A percentile compares a stretch with the other conserved stretches of the same genome.
Evolutionary conservation across 192 early-diverging fungal genomes (phyloP).

Genomic region (Podila clonocystis): DNA sequence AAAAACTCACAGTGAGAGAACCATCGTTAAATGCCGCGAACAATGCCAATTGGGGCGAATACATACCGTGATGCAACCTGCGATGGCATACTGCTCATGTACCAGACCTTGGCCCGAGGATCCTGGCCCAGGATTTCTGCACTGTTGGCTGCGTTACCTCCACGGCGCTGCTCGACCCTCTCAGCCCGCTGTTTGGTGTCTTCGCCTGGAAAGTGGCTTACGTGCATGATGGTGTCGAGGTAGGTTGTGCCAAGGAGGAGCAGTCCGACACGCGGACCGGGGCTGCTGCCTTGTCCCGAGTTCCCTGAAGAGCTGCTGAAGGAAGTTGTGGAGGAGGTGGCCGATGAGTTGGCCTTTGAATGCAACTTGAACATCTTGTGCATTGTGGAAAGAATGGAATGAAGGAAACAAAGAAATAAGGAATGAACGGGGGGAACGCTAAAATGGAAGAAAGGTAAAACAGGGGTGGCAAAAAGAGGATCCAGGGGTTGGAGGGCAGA

Average conservation of each 20-base stretch:
- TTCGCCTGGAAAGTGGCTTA: conserved; percentile 66
- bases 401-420: neutral
- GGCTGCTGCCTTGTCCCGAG: neutral
- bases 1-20: neutral
- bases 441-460: neutral
- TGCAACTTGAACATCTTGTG: conserved; percentile 35
- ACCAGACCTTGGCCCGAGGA: conserved; percentile 46
- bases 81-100: conserved; percentile 63
- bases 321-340: conserved; percentile 25
- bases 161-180: conserved; percentile 67
- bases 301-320: conserved; percentile 15
- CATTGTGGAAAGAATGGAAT: conserved; percentile 5
- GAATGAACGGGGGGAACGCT: neutral
- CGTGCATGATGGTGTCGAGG: conserved; percentile 70
- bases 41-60: too few relatives aligned
- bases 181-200: conserved; percentile 69
- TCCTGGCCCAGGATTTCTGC: conserved; percentile 66
- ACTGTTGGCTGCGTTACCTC: conserved; percentile 72
- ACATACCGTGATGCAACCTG: conserved; percentile 55
- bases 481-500: neutral
- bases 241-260: conserved; percentile 67
- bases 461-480: neutral
- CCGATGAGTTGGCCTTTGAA: conserved; percentile 13
- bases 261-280: conserved; percentile 23
- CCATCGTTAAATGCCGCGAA: neutral